These are phyloP conservation scores for Verticillium albo-atrum DNA, from an alignment of 2,329 filamentous ascomycete species.

Conservation along the genomic window DNA sequence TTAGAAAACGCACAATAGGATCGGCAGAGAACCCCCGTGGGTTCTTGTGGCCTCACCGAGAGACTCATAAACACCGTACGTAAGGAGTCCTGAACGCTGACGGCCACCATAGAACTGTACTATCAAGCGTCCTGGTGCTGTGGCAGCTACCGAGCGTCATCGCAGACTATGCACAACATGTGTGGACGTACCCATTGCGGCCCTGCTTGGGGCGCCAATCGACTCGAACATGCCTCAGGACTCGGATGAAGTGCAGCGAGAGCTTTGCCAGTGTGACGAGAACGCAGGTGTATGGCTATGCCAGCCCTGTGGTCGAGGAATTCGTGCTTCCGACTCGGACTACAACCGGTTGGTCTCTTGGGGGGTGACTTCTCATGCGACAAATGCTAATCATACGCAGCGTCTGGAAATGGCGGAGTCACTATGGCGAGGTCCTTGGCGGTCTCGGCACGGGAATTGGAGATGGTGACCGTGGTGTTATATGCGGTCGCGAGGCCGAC, in stretches of 20 bases:
- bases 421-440: conserved; percentile 76
- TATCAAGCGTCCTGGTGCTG: conserved; percentile 70
- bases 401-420: conserved; percentile 85
- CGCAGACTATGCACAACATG: conserved; percentile 78
- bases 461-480: conserved; percentile 81
- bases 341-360: conserved; percentile 47
- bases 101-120: conserved; percentile 68
- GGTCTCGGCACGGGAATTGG: conserved; percentile 83
- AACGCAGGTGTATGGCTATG: conserved; percentile 74
- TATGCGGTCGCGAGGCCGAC: conserved; percentile 72
- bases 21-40: too few relatives aligned
- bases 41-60: too few relatives aligned
- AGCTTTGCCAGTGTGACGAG: conserved; percentile 45
- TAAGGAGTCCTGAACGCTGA: conserved; percentile 2
- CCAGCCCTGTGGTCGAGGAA: conserved; percentile 71
- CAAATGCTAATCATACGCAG: conserved; percentile 24
- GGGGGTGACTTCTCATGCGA: background rate
- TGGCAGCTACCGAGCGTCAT: conserved; percentile 67
- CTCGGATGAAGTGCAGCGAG: conserved; percentile 52
- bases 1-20: too few relatives aligned
- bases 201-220: conserved; percentile 41
- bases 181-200: conserved; percentile 62
- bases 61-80: background rate
- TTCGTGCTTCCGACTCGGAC: conserved; percentile 55
- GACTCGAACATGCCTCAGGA: conserved; percentile 41